Conservation (phyloP, 805 yeast genomes). For the Maudiozyma bulderi region DNA sequence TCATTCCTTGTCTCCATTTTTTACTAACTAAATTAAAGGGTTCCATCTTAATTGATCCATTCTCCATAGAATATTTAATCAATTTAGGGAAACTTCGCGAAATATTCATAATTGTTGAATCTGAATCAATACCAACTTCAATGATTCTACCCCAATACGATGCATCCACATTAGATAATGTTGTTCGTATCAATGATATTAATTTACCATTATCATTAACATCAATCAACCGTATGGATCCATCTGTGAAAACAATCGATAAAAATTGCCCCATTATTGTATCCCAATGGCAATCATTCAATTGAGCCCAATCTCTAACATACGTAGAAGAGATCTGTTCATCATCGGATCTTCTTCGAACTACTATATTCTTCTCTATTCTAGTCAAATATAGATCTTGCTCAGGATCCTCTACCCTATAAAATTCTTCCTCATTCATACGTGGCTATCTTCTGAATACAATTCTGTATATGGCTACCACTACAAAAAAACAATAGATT, state of each 20-base stretch:
- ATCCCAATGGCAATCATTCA: slow-evolving; percentile 20
- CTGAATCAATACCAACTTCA: not conserved
- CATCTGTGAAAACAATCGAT: slow-evolving; percentile 38
- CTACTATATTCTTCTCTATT: slow-evolving; percentile 9
- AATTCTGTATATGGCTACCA: not conserved
- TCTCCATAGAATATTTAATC: not conserved
- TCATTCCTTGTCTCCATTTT: not conserved
- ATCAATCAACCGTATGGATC: slow-evolving; percentile 44
- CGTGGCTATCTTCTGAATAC: too few relatives aligned
- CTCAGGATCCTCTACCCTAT: slow-evolving; percentile 9
- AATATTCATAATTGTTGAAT: not conserved
- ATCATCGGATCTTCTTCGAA: slow-evolving; percentile 13
- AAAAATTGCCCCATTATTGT: slow-evolving; percentile 28
- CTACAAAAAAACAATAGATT: too few relatives aligned
- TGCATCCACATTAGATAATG: not conserved
- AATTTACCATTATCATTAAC: slow-evolving; percentile 19
- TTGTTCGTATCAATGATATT: slow-evolving; percentile 13
- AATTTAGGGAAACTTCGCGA: not conserved
- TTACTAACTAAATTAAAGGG: not conserved
- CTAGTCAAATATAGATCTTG: slow-evolving; percentile 10
- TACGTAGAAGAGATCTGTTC: slow-evolving; percentile 13
- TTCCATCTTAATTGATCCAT: not conserved
- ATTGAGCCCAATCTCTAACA: slow-evolving; percentile 13
- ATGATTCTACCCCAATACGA: not conserved
- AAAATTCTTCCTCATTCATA: not conserved